Conservation (phyloP, 768 basidiomycete species). For the Phanerochaete sordida region DNA sequence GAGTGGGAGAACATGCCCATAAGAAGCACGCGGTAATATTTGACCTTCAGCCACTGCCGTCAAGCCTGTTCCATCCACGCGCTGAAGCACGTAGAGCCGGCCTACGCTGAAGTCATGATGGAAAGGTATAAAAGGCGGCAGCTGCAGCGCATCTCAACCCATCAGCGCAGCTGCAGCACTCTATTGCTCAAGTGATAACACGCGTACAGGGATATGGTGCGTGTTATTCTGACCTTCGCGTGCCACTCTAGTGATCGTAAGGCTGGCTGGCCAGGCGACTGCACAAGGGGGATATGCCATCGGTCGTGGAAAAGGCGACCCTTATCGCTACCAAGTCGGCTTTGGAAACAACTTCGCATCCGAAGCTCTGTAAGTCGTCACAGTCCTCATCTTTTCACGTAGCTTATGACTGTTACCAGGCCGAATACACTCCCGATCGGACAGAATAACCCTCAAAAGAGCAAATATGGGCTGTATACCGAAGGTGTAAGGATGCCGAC, state of each 20-base stretch:
- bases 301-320: conserved; percentile 13
- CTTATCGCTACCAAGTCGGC: conserved; percentile 27
- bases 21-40: background rate
- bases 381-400: background rate
- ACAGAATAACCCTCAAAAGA: conserved; percentile 61
- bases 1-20: background rate
- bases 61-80: background rate
- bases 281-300: conserved; percentile 7
- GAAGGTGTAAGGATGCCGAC: conserved; percentile 43
- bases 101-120: background rate
- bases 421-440: conserved; percentile 54
- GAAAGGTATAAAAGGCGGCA: background rate
- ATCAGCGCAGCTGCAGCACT: background rate
- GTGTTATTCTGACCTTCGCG: background rate
- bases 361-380: conserved; percentile 17
- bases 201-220: background rate
- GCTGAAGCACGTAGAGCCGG: background rate
- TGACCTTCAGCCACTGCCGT: background rate
- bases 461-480: conserved; percentile 59
- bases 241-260: background rate
- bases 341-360: conserved; percentile 26
- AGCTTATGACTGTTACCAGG: conserved; percentile 23
- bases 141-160: background rate
- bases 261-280: conserved; percentile 2
- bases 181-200: background rate